A percentile compares a stretch with the other conserved stretches of the same genome.
Conservation (phyloP, 306 rosid species). For the Ziziphus jujuba region DNA sequence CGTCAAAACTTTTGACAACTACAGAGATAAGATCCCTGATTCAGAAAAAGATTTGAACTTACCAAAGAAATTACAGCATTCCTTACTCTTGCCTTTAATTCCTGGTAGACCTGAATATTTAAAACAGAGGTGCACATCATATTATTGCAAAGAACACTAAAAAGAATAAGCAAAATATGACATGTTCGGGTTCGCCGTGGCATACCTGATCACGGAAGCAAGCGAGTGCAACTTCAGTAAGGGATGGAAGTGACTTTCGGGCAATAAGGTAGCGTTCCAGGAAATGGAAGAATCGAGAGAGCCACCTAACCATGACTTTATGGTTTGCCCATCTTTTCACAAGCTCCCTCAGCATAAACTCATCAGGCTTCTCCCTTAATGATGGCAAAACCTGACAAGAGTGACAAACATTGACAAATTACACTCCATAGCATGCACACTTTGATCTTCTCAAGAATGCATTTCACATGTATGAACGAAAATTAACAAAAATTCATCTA, state of each 20-base stretch:
- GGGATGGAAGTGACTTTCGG: slow-evolving; percentile 55
- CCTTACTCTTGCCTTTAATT: slow-evolving; percentile 56
- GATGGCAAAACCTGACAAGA: slow-evolving; percentile 67
- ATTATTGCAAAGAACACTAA: not conserved
- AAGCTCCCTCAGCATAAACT: slow-evolving; percentile 64
- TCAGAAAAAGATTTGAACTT: slow-evolving; percentile 14
- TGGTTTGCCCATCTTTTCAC: slow-evolving; percentile 82
- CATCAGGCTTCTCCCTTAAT: slow-evolving; percentile 66
- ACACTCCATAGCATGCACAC: too few species aligned
- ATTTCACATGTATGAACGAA: slow-evolving; percentile 4
- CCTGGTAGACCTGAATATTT: slow-evolving; percentile 58
- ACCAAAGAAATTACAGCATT: slow-evolving; percentile 72
- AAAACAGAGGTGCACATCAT: slow-evolving; percentile 1
- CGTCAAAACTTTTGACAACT: slow-evolving; percentile 5
- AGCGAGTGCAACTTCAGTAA: slow-evolving; percentile 54
- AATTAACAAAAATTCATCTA: not conserved
- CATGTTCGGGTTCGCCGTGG: too few species aligned
- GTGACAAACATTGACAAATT: not conserved
- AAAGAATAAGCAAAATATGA: not conserved
- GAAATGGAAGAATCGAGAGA: slow-evolving; percentile 57
- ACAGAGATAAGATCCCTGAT: not conserved
- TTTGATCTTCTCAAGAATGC: not conserved
- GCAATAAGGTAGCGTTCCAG: slow-evolving; percentile 55
- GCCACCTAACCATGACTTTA: slow-evolving; percentile 70
- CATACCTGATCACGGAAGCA: slow-evolving; percentile 71